These are phyloP conservation scores for Lecanicillium sp. DNA, from an alignment of 2,329 filamentous ascomycete genomes.

Conservation along the genomic window DNA sequence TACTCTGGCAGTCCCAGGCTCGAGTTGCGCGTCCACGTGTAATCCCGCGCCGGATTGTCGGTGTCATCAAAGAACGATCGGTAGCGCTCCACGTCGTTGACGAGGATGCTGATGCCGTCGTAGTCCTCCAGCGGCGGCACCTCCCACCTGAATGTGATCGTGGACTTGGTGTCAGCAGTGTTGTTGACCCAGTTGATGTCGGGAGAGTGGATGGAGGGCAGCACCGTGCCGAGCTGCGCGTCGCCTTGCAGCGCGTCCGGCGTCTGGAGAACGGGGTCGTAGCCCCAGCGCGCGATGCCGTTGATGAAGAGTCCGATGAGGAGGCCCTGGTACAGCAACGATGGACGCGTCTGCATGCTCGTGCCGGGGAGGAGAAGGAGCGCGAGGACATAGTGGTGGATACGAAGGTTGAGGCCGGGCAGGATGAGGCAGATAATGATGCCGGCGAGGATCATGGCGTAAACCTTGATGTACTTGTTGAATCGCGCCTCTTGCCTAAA, in stretches of 20 bases:
- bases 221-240: constrained; percentile 53
- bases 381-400: constrained; percentile 92
- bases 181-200: constrained; percentile 38
- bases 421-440: constrained; percentile 66
- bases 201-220: constrained; percentile 49
- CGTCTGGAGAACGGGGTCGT: constrained; percentile 82
- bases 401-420: constrained; percentile 73
- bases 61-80: constrained; percentile 61
- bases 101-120: constrained; percentile 72
- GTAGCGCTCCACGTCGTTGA: constrained; percentile 81
- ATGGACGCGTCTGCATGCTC: constrained; percentile 77
- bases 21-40: constrained; percentile 53
- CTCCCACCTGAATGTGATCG: constrained; percentile 57
- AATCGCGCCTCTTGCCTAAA: constrained; percentile 82
- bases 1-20: constrained; percentile 55
- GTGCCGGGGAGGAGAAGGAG: constrained; percentile 85
- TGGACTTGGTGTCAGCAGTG: constrained; percentile 40
- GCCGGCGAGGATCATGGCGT: constrained; percentile 59
- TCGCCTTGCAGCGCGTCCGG: constrained; percentile 65
- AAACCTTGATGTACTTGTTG: constrained; percentile 70
- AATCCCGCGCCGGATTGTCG: constrained; percentile 36
- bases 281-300: constrained; percentile 90
- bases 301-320: constrained; percentile 90
- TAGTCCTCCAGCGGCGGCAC: constrained; percentile 43
- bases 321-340: constrained; percentile 81